A percentile compares a stretch with the other conserved stretches of the same genome.
Evolutionary conservation across 805 yeast genomes (phyloP).

Genomic region (Suhomyces emberorum): DNA sequence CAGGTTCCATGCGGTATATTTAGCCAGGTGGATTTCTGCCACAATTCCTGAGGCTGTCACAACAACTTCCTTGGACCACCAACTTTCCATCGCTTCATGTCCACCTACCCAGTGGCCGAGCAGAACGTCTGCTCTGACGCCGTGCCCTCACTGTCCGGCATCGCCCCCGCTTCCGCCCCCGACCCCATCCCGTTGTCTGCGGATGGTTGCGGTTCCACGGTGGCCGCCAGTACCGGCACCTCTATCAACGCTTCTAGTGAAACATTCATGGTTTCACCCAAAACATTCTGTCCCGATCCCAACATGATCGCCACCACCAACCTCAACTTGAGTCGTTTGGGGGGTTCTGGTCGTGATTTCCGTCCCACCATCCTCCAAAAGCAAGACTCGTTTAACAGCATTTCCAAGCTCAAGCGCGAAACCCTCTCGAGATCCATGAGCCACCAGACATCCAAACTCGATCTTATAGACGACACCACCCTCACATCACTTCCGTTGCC

Average conservation of each 20-base stretch:
- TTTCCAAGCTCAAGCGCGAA: slow-evolving; percentile 1
- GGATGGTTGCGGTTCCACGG: too few relatives aligned
- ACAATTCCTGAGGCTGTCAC: too few relatives aligned
- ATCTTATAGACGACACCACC: slow-evolving; percentile 45
- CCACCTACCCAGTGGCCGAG: too few relatives aligned
- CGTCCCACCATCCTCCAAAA: slow-evolving; percentile 1
- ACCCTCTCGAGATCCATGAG: slow-evolving; percentile 8
- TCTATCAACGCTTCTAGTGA: neutral
- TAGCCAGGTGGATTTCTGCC: neutral
- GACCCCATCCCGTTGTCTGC: too few relatives aligned
- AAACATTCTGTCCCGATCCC: slow-evolving; percentile 7
- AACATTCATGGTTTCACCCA: neutral
- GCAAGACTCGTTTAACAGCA: slow-evolving; percentile 2
- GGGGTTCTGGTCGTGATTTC: neutral
- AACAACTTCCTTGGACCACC: too few relatives aligned
- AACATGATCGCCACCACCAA: slow-evolving; percentile 12
- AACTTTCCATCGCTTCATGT: too few relatives aligned
- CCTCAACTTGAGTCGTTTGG: slow-evolving; percentile 8
- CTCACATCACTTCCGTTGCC: slow-evolving; percentile 52
- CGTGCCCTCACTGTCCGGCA: too few relatives aligned
- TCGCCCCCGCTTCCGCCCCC: too few relatives aligned
- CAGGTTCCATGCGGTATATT: neutral
- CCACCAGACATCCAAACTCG: slow-evolving; percentile 42
- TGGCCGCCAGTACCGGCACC: neutral
- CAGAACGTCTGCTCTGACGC: too few relatives aligned